Evolutionary conservation across 208 protist species (phyloP).

Genomic region (Acanthamoeba divionensis): DNA sequence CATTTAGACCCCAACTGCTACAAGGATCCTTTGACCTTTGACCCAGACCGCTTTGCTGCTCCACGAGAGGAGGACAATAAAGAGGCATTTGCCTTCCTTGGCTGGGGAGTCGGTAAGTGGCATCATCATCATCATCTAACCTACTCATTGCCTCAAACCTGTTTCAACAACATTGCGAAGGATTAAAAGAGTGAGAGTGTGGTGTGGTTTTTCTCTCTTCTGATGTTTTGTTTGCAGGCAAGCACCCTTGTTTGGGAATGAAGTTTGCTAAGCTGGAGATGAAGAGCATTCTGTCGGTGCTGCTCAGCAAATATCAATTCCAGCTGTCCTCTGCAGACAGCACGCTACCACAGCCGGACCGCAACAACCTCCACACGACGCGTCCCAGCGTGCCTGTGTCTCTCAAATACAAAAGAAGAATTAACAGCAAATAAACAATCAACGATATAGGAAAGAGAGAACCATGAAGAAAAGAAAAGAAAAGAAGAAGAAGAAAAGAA

Average conservation of each 20-base stretch:
- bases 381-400: not conserved
- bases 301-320: not conserved
- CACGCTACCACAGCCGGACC: not conserved
- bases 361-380: slow-evolving; percentile 23
- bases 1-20: not conserved
- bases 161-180: no score
- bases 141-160: not conserved
- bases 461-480: no score
- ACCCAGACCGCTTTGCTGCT: not conserved
- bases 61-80: not conserved
- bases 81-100: not conserved
- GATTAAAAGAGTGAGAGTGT: no score
- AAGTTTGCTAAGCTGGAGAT: slow-evolving; percentile 44
- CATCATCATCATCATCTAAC: not conserved
- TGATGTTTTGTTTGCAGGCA: not conserved
- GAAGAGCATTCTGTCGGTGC: slow-evolving; percentile 23
- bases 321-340: not conserved
- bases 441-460: no score
- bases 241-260: slow-evolving; percentile 23
- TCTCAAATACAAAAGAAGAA: not conserved
- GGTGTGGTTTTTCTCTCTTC: not conserved
- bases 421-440: no score
- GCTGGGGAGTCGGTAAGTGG: not conserved
- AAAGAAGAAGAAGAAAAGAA: no score
- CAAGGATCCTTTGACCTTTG: not conserved